phyloP scores from a whole-genome alignment of 768 basidiomycete species.

The Macrocybe gigantea region DNA sequence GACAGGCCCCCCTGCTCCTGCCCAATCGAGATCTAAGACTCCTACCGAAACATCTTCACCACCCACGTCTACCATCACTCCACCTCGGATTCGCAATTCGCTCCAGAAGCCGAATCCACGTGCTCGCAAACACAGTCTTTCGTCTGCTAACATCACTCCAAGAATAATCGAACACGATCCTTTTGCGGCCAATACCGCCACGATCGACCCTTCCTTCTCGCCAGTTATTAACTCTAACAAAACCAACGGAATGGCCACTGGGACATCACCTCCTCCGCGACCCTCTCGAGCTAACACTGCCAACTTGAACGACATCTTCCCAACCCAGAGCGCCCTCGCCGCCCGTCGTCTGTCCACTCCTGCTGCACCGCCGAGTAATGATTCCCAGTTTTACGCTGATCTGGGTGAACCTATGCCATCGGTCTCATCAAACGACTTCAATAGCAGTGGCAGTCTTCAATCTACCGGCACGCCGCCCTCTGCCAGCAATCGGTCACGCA shows the following conservation, averaged over 20 bases:
- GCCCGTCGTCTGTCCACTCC: constrained; percentile 51
- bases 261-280: constrained; percentile 60
- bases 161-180: constrained; percentile 49
- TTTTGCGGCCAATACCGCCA: constrained; percentile 38
- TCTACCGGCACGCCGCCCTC: constrained; percentile 13
- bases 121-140: constrained; percentile 47
- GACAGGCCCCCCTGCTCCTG: constrained; percentile 33
- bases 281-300: constrained; percentile 85
- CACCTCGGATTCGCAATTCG: constrained; percentile 43
- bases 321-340: constrained; percentile 32
- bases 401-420: constrained; percentile 35
- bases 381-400: constrained; percentile 40
- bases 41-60: constrained; percentile 36
- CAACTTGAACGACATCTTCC: constrained; percentile 70
- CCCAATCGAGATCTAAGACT: constrained; percentile 39
- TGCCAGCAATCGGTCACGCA: constrained; percentile 33
- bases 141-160: constrained; percentile 27
- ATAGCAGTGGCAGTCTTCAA: constrained; percentile 12
- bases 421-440: constrained; percentile 23
- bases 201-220: constrained; percentile 21
- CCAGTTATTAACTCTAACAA: constrained; percentile 19
- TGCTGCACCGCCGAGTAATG: constrained; percentile 23
- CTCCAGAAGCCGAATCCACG: constrained; percentile 58
- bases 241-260: constrained; percentile 30
- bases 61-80: constrained; percentile 17